Evolutionary conservation across 2,329 filamentous ascomycete species (phyloP).

Genomic region (Pseudonectria foliicola): DNA sequence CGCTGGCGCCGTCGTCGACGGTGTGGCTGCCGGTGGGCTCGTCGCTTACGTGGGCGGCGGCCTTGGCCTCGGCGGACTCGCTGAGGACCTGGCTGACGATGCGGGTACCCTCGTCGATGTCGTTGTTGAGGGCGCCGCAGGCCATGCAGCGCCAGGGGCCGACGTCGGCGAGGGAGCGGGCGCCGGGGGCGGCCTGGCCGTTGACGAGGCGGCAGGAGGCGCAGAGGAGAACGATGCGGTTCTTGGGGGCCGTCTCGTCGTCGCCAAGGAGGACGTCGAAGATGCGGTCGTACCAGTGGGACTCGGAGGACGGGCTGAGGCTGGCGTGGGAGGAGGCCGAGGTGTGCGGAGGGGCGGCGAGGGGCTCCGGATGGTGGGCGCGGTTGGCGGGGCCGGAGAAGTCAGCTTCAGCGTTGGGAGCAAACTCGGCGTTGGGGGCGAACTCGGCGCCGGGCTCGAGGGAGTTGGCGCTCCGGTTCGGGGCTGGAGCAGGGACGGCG

Average conservation of each 20-base stretch:
- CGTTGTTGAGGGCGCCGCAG: slow-evolving; percentile 78
- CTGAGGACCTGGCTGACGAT: slow-evolving; percentile 60
- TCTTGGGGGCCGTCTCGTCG: slow-evolving; percentile 87
- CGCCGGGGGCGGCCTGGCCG: slow-evolving; percentile 87
- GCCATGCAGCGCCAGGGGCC: slow-evolving; percentile 83
- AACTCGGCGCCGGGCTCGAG: slow-evolving; percentile 54
- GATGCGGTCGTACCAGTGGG: slow-evolving; percentile 91
- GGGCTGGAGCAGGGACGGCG: slow-evolving; percentile 22
- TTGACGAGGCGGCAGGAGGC: slow-evolving; percentile 79
- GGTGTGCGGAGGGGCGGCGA: slow-evolving; percentile 4
- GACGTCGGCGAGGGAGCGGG: slow-evolving; percentile 67
- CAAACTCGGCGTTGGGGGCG: slow-evolving; percentile 57
- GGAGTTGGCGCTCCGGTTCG: slow-evolving; percentile 18
- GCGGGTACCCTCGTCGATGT: slow-evolving; percentile 67
- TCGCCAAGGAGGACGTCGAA: slow-evolving; percentile 89
- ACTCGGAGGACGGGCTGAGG: slow-evolving; percentile 27
- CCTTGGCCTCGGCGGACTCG: slow-evolving; percentile 13
- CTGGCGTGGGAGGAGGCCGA: slow-evolving; percentile 10
- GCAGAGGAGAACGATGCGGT: slow-evolving; percentile 84
- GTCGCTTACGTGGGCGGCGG: slow-evolving; percentile 10
- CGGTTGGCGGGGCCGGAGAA: slow-evolving; percentile 21
- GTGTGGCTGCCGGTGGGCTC: slow-evolving; percentile 7
- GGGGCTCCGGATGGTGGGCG: slow-evolving; percentile 15
- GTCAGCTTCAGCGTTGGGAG: slow-evolving; percentile 28
- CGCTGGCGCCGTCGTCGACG: slow-evolving; percentile 10